Conservation (phyloP, 2,329 filamentous ascomycete genomes). For the Colletotrichum incanum region DNA sequence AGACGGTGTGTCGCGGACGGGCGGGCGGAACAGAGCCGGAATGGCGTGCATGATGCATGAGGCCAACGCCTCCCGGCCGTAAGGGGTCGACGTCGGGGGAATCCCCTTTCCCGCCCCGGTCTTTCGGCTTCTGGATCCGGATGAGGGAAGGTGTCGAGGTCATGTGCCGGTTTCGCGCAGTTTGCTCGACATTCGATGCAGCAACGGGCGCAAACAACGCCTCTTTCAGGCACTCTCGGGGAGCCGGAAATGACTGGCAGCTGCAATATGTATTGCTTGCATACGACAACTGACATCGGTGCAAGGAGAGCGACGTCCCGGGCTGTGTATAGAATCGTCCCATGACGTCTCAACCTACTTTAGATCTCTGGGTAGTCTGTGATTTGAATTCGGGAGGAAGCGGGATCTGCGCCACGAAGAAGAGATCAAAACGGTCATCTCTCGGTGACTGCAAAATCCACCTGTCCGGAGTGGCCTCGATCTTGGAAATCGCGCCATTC, state of each 20-base stretch:
- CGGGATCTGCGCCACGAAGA: neutral
- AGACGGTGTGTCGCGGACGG: neutral
- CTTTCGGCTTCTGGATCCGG: neutral
- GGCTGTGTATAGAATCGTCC: too few relatives aligned
- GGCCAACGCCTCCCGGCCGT: neutral
- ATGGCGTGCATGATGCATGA: neutral
- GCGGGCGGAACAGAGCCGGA: neutral
- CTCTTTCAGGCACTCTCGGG: neutral
- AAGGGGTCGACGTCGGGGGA: neutral
- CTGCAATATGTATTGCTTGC: neutral
- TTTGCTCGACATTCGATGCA: neutral
- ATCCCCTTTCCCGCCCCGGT: neutral
- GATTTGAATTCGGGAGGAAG: neutral
- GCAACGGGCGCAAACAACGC: neutral
- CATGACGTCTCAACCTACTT: too few relatives aligned
- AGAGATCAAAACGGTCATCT: too few relatives aligned
- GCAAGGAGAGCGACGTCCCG: neutral
- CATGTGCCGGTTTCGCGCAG: neutral
- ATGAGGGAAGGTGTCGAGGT: neutral
- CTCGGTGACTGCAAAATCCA: neutral
- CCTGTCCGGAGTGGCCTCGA: neutral
- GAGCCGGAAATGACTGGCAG: neutral
- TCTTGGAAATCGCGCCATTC: neutral
- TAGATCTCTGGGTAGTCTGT: too few relatives aligned
- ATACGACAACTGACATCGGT: neutral